Base-by-base conservation (phyloP, 805 yeast genomes). In the Schwanniomyces occidentalis region DNA sequence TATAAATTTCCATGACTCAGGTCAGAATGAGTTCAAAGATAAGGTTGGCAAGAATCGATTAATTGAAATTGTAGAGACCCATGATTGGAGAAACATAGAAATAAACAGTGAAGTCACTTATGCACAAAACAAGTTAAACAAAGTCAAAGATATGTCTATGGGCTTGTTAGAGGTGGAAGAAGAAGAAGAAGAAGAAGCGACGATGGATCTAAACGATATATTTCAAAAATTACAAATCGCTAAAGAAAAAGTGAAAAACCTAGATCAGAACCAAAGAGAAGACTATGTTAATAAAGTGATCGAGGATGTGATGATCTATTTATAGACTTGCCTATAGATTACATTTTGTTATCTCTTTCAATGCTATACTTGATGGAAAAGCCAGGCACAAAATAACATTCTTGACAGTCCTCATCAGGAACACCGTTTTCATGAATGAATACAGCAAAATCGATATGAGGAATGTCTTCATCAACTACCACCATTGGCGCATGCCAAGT, bases 401-500 rank as follows among this genome's bases (percentile, higher is more conserved):
- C 97, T 54, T 85, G 83, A 49, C 93, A 83, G 50, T 89, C 95
- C 45, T 85, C 95, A 2, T 76, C 75, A 1, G 80, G 69, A 5
- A 85, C 80, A 1, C 87, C 91, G 45, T 85, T 86, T 49, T 90
- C 97, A 53, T 84, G 84, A 20, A 87, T 82, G 34, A 89, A 63
- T n/a, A 91, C 97, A 2, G 87, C 90, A 62, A 90, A 91, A 52
- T 91, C 96, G 17, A 68, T 57, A 37, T 64, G 56, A 0, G 61
- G 54, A 9, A 82, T 62, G 4, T 65, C 63, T 16, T 75, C 78
- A 21, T 80, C 82, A 7, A 88, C 57, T 2, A 87, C 91, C 15
- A 91, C 82, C 98, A 90, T 90, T 3, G 98, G 97, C 0, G 97
- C 95, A 56, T 90, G 98, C 98, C 98, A 90, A 4, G 82, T 76